A percentile compares a stretch with the other conserved stretches of the same genome.
phyloP scores from a whole-genome alignment of 208 protist genomes.

The Phytomonas francai region DNA sequence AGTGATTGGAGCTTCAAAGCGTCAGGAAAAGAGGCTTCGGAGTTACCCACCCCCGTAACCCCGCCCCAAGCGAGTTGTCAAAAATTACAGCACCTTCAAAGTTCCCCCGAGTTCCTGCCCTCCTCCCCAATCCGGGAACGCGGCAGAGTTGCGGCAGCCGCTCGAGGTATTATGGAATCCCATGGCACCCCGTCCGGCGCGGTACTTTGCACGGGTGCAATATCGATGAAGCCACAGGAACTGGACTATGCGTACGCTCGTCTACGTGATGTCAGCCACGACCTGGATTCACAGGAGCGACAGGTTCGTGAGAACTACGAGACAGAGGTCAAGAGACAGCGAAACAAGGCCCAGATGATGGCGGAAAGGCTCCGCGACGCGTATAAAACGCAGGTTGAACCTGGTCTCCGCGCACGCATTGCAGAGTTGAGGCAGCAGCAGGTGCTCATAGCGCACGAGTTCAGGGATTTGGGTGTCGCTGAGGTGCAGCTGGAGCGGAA shows the following conservation, averaged over 20 bases:
- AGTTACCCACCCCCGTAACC: neutral
- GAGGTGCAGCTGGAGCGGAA: constrained; percentile 28
- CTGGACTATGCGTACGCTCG: constrained; percentile 27
- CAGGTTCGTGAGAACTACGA: constrained; percentile 25
- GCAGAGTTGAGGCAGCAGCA: constrained; percentile 16
- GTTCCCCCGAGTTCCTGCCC: neutral
- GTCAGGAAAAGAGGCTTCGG: neutral
- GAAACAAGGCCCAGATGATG: constrained; percentile 14
- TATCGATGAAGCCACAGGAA: constrained; percentile 3
- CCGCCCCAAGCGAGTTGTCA: neutral
- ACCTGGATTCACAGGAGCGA: constrained; percentile 29
- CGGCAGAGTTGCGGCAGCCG: neutral
- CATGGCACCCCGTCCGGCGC: neutral
- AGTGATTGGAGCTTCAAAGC: neutral
- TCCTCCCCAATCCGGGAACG: neutral
- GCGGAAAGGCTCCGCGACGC: constrained; percentile 17
- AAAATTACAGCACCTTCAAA: neutral
- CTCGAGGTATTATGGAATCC: neutral
- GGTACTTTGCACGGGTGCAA: neutral
- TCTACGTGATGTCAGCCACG: constrained; percentile 21
- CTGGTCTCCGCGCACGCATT: constrained; percentile 14
- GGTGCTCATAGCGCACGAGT: constrained; percentile 17
- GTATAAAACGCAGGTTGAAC: constrained; percentile 21
- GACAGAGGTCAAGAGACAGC: constrained; percentile 17
- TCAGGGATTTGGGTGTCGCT: constrained; percentile 26